Conservation (phyloP, 768 basidiomycete genomes). For the Trametes gibbosa region DNA sequence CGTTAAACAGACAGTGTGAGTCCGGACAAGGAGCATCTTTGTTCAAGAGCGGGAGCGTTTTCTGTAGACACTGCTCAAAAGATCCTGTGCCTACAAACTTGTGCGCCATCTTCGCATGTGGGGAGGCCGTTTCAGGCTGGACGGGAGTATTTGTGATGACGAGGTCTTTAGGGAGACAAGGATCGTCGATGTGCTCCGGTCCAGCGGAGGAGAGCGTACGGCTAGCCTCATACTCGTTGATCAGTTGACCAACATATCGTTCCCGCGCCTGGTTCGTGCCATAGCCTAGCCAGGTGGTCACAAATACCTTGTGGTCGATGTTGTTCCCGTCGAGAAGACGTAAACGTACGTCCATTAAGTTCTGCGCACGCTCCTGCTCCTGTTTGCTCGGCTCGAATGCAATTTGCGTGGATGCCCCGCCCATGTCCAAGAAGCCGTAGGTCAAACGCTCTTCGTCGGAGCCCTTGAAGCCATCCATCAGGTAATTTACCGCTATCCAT, state of each 20-base stretch:
- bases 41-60: constrained; percentile 77
- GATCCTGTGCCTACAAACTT: constrained; percentile 83
- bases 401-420: constrained; percentile 97
- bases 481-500: constrained; percentile 98
- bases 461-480: constrained; percentile 90
- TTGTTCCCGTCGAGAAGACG: constrained; percentile 82
- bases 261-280: constrained; percentile 97
- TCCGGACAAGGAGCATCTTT: constrained; percentile 81
- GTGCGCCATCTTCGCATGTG: constrained; percentile 52
- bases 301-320: constrained; percentile 90
- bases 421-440: constrained; percentile 99
- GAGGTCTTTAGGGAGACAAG: constrained; percentile 84
- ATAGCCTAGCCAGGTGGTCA: constrained; percentile 98
- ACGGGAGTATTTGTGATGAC: constrained; percentile 54
- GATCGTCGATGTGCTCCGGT: constrained; percentile 62
- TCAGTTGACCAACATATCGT: constrained; percentile 75
- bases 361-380: constrained; percentile 53
- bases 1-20: constrained; percentile 89
- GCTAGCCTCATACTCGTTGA: constrained; percentile 53
- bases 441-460: constrained; percentile 64
- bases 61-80: constrained; percentile 77
- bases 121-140: constrained; percentile 36
- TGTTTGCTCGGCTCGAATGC: constrained; percentile 83
- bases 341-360: constrained; percentile 77
- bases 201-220: constrained; percentile 24